Conservation (phyloP, 352 stramenopile genomes). For the Phytopythium kandeliae region DNA sequence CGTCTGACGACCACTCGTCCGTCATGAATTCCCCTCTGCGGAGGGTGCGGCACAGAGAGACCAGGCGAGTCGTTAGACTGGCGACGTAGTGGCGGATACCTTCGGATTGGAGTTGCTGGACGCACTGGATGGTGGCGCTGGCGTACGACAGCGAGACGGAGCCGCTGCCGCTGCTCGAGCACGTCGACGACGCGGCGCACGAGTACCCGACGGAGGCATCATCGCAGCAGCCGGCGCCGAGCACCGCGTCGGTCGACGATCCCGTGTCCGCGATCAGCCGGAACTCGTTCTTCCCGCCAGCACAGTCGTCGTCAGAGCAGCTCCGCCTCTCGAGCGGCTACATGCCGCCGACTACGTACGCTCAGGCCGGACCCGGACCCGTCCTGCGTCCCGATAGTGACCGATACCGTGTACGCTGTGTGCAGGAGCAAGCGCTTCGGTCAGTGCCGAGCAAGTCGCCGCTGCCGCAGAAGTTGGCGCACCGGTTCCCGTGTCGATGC, state of each 20-base stretch:
- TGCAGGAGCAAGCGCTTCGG: background rate
- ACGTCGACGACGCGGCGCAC: conserved; percentile 64
- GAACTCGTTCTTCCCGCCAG: conserved; percentile 48
- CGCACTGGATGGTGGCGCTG: conserved; percentile 60
- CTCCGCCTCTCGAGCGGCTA: too few relatives aligned
- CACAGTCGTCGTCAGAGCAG: too few relatives aligned
- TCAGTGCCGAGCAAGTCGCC: background rate
- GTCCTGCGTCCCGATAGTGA: conserved; percentile 25
- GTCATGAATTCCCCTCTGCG: conserved; percentile 60
- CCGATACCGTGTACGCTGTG: conserved; percentile 31
- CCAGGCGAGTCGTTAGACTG: too few relatives aligned
- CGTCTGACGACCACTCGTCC: conserved; percentile 54
- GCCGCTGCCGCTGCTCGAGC: conserved; percentile 16
- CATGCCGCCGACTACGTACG: conserved; percentile 15
- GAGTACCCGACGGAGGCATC: conserved; percentile 48
- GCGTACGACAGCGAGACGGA: conserved; percentile 43
- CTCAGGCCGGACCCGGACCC: conserved; percentile 15
- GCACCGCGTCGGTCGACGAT: conserved; percentile 76
- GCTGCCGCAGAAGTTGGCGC: background rate
- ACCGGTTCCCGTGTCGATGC: conserved; percentile 40
- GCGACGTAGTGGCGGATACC: too few relatives aligned
- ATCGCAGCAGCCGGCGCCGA: conserved; percentile 56
- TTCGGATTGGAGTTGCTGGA: too few relatives aligned
- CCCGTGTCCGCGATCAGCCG: conserved; percentile 76
- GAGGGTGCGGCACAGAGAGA: too few relatives aligned